Evolutionary conservation across 768 basidiomycete genomes (phyloP).

Genomic region (Leccinum variicolor): DNA sequence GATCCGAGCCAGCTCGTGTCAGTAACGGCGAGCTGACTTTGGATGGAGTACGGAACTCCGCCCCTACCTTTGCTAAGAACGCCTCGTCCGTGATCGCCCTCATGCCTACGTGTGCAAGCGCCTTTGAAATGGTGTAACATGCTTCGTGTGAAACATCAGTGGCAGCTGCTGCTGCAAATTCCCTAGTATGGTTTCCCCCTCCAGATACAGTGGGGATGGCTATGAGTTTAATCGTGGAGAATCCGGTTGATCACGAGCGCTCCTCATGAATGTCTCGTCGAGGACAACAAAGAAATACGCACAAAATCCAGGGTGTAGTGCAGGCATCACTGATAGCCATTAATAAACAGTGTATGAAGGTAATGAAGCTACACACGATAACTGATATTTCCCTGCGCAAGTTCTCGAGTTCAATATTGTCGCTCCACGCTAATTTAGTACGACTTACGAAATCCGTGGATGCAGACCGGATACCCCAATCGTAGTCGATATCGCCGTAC

Average conservation of each 20-base stretch:
- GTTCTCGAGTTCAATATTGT: background rate
- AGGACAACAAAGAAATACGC: slow-evolving; percentile 5
- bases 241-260: background rate
- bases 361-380: slow-evolving; percentile 47
- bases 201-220: slow-evolving; percentile 71
- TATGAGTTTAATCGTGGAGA: slow-evolving; percentile 22
- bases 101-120: slow-evolving; percentile 66
- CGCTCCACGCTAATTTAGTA: background rate
- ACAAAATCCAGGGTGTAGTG: slow-evolving; percentile 69
- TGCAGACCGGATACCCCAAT: slow-evolving; percentile 64
- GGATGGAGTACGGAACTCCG: background rate
- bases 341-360: background rate
- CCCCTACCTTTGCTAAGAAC: slow-evolving; percentile 55
- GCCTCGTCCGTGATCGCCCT: slow-evolving; percentile 64
- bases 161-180: slow-evolving; percentile 62
- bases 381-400: slow-evolving; percentile 50
- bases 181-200: slow-evolving; percentile 77
- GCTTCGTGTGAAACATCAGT: slow-evolving; percentile 61
- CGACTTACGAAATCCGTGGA: slow-evolving; percentile 79
- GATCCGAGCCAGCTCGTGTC: background rate
- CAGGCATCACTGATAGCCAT: slow-evolving; percentile 47
- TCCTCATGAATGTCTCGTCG: background rate
- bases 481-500: slow-evolving; percentile 60
- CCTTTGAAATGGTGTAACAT: slow-evolving; percentile 64
- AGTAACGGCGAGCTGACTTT: background rate